phyloP scores from a whole-genome alignment of 805 yeast species.

The Kuraishia borneana region DNA sequence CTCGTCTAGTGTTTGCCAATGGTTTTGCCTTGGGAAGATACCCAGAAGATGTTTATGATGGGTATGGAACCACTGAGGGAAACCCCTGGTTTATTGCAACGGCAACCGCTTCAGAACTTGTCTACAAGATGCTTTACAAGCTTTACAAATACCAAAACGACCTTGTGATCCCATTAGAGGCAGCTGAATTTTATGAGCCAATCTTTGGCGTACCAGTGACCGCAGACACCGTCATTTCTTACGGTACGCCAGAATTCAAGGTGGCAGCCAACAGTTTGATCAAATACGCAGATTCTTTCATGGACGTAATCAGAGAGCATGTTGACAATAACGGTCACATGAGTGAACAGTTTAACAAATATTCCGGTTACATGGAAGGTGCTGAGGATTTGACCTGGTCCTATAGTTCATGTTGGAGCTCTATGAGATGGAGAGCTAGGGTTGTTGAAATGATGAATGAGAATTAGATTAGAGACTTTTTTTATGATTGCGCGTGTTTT shows the following conservation, averaged over 20 bases:
- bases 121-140: constrained; percentile 43
- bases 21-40: constrained; percentile 82
- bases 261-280: constrained; percentile 34
- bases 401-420: constrained; percentile 65
- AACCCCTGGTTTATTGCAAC: constrained; percentile 91
- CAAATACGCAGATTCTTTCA: constrained; percentile 55
- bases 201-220: constrained; percentile 14
- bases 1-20: constrained; percentile 18
- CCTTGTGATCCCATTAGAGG: constrained; percentile 22
- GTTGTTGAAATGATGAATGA: constrained; percentile 17
- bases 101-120: constrained; percentile 52
- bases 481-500: no score
- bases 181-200: constrained; percentile 9
- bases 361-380: constrained; percentile 79
- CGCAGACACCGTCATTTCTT: constrained; percentile 16
- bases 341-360: constrained; percentile 82
- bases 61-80: constrained; percentile 60
- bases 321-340: constrained; percentile 58
- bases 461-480: no score
- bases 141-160: constrained; percentile 27
- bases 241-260: constrained; percentile 31
- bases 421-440: constrained; percentile 51
- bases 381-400: constrained; percentile 89
- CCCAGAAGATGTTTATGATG: constrained; percentile 87
- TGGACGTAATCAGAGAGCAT: constrained; percentile 47